Conservation (phyloP, 2,329 filamentous ascomycete genomes). For the Elsinoe arachidis region DNA sequence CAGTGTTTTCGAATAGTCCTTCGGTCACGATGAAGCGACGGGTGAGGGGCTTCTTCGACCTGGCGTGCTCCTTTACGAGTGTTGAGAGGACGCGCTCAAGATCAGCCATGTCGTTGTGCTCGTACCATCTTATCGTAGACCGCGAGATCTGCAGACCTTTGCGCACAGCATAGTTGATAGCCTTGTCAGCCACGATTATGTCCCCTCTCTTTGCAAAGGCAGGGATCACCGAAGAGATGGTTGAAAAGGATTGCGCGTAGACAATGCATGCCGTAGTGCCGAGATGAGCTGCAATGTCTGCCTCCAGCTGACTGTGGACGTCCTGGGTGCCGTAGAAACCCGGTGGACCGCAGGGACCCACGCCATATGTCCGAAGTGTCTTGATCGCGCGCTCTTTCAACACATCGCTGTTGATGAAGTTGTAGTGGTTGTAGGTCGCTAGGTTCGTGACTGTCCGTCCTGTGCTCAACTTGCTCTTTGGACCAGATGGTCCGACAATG, state of each 20-base stretch:
- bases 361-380: constrained; percentile 87
- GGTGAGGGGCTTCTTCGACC: constrained; percentile 76
- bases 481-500: constrained; percentile 85
- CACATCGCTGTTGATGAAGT: constrained; percentile 84
- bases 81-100: constrained; percentile 76
- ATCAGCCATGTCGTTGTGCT: constrained; percentile 94
- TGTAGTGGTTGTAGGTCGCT: constrained; percentile 95
- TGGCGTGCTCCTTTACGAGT: constrained; percentile 77
- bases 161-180: constrained; percentile 86
- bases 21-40: constrained; percentile 94
- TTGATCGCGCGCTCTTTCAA: constrained; percentile 94
- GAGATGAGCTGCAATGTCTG: constrained; percentile 82
- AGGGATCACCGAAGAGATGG: constrained; percentile 93
- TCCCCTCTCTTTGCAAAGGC: constrained; percentile 96
- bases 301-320: constrained; percentile 93
- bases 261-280: constrained; percentile 86
- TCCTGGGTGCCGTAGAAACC: constrained; percentile 98
- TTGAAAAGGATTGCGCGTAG: constrained; percentile 92
- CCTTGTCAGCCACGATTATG: constrained; percentile 90
- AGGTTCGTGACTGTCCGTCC: constrained; percentile 89
- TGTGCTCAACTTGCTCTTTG: constrained; percentile 79
- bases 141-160: constrained; percentile 90
- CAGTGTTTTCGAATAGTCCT: constrained; percentile 82
- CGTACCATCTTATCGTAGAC: constrained; percentile 86
- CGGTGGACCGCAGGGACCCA: constrained; percentile 91